Base-by-base conservation (phyloP, 192 early-diverging fungal species). In the Linnemannia schmuckeri region DNA sequence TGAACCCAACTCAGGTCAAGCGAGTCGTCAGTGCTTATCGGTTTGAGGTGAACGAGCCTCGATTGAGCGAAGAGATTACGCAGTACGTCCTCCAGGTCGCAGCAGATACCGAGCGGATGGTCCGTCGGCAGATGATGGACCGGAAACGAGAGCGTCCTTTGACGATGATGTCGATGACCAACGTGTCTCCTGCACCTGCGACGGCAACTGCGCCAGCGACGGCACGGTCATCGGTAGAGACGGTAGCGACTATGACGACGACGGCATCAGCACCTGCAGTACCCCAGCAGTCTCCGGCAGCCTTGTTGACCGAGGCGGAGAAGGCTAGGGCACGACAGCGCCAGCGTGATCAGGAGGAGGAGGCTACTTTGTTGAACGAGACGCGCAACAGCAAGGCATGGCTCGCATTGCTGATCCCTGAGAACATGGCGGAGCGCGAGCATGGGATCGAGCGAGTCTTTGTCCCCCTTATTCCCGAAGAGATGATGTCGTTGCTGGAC, bases 11-110 rank as follows among this genome's bases (percentile, higher is more conserved):
- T 41, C 96, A 97, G 80, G 91, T 96, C 41, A 93, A 94, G 69
- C 90, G 94, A 6, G 93, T 91, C 17, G 93, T 97, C 63, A 90
- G 91, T 37, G 89, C 92, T 55, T 99, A 99, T 84, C 91, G 94
- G 24, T 99, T 97, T 85, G 98, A 99, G 81, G 95, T 97, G 18
- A 94, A 94, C 40, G 98, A 99, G 79, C 80, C 90, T 18, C 78
- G 91, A 7, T 87, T 98, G 68, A 80, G 92, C 9, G 89, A 92
- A 24, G 97, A 97, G 30, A 92, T 98, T 20, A 92, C 92, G 73
- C 92, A 93, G 73, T 97, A 97, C 83, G 89, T 96, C 6, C 89
- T 94, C 49, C 92, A 93, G 71, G 89, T 96, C 33, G 94, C 95
- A 71, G 94, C 96, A 38, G 95, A 95, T 46, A 92, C 94, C 6